A percentile compares a stretch with the other conserved stretches of the same genome.
These are phyloP conservation scores for Wickerhamomyces rabaulensis DNA, from an alignment of 805 yeast genomes.

Conservation along the genomic window DNA sequence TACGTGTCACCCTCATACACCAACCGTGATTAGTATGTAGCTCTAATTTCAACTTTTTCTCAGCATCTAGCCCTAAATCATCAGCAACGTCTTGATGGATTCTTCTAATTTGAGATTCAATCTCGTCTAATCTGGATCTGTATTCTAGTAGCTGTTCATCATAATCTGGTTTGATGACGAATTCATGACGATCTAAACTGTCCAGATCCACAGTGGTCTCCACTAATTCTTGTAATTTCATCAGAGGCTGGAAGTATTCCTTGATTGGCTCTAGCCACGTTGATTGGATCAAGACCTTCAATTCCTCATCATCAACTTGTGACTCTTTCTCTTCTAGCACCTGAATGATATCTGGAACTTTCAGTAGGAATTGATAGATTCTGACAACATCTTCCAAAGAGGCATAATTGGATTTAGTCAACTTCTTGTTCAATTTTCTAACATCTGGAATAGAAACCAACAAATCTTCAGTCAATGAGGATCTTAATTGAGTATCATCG, in stretches of 20 bases:
- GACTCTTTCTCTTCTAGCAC: constrained; percentile 41
- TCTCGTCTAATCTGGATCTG: constrained; percentile 48
- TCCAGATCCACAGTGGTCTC: constrained; percentile 89
- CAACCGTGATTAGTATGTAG: constrained; percentile 86
- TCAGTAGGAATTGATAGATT: constrained; percentile 71
- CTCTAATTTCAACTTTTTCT: constrained; percentile 85
- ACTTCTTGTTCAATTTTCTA: constrained; percentile 65
- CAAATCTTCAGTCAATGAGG: constrained; percentile 59
- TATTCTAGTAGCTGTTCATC: constrained; percentile 69
- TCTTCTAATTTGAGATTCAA: constrained; percentile 49
- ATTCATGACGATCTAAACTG: constrained; percentile 77
- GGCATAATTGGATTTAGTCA: constrained; percentile 43
- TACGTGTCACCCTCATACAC: constrained; percentile 90
- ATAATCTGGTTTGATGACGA: constrained; percentile 83
- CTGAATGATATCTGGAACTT: constrained; percentile 63
- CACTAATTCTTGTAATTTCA: constrained; percentile 75
- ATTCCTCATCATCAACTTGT: constrained; percentile 26
- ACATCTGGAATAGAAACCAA: constrained; percentile 78
- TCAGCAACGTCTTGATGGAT: constrained; percentile 65
- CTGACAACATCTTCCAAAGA: constrained; percentile 85
- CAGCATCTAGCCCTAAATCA: constrained; percentile 75
- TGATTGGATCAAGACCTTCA: constrained; percentile 34
- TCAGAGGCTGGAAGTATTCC: constrained; percentile 44
- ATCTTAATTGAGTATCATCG: constrained; percentile 64
- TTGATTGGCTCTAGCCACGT: constrained; percentile 58